A percentile compares a stretch with the other conserved stretches of the same genome.
Conservation (phyloP, 192 early-diverging fungal species). For the Chytriomyces sp. region DNA sequence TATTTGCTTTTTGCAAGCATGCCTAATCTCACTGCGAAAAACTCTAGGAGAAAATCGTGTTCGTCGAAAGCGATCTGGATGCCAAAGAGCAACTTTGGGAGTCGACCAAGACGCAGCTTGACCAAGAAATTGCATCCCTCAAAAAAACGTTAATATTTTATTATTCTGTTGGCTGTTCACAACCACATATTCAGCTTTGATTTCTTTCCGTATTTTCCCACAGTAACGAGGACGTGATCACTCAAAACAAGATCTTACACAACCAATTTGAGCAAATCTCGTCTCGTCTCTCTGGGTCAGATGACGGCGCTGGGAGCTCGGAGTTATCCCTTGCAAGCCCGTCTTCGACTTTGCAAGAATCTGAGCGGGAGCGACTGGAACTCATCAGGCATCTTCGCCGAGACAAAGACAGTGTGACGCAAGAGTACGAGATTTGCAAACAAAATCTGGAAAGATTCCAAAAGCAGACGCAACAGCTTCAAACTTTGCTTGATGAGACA, state of each 20-base stretch:
- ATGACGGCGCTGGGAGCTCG: no score
- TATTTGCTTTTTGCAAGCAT: background rate
- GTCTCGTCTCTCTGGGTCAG: slow-evolving; percentile 10
- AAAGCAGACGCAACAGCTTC: slow-evolving; percentile 67
- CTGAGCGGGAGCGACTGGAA: slow-evolving; percentile 36
- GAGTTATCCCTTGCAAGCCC: no score
- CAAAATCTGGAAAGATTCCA: slow-evolving; percentile 70
- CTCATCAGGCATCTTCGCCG: slow-evolving; percentile 72
- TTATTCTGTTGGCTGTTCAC: background rate
- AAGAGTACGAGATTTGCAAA: slow-evolving; percentile 70
- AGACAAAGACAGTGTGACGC: slow-evolving; percentile 73
- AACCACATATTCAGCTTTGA: background rate
- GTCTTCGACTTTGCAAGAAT: no score
- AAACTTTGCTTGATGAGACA: slow-evolving; percentile 70
- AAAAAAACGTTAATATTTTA: slow-evolving; percentile 38
- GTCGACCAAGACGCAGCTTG: slow-evolving; percentile 46
- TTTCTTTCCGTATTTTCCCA: background rate
- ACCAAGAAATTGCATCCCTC: slow-evolving; percentile 48
- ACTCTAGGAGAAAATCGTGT: slow-evolving; percentile 15
- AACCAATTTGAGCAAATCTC: slow-evolving; percentile 65
- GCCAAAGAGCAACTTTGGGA: slow-evolving; percentile 55
- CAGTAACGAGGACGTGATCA: slow-evolving; percentile 58
- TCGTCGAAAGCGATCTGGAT: slow-evolving; percentile 55
- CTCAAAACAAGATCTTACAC: slow-evolving; percentile 77
- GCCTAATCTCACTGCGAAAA: background rate